Base-by-base conservation (phyloP, 2,329 filamentous ascomycete species). In the Septoria linicola region DNA sequence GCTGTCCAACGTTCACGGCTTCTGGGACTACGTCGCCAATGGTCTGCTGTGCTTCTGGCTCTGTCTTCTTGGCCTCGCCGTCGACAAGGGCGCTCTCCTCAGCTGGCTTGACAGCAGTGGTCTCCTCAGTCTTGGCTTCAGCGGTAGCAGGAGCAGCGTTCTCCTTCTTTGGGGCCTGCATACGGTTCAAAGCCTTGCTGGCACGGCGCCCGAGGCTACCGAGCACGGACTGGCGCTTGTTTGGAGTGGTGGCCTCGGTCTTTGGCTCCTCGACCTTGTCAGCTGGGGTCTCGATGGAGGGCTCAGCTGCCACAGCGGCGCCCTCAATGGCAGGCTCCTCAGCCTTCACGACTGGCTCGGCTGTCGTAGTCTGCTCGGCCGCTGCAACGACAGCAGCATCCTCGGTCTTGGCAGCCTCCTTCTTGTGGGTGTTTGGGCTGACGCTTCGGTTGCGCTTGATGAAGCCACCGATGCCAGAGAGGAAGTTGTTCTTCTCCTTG, bases 401-500 rank as follows among this genome's bases (percentile, higher is more conserved):
- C 47, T 65, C 60, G 31, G 61, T 55, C 52, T 59, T 63, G 48
- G 58, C 44, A 58, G 72, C 68, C 54, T 72, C 70, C 60, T 66
- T 66, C 44, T 60, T 55, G 54, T 49, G 40, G 31, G 63, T 59
- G 41, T 65, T 67, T 37, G 66, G 76, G 70, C 63, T 66, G 36
- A 64, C 64, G 53, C 61, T 64, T 45, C 66, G 65, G 54, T 64
- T 62, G 41, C 65, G 62, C 61, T 67, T 68, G 55, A 66, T 60
- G 61, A 66, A 65, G 23, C 61, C 54, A 27, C 51, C 45, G 21
- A 66, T 55, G 31, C 57, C 54, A 25, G 63, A 63, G 21, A 69
- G 57, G 59, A 69, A 68, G 55, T 63, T 63, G 53, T 56, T 61
- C 64, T 66, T 68, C 59, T 67, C 63, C 59, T 66, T 67, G 59